phyloP scores from a whole-genome alignment of 169 alveolate genomes.

The Eimeria acervulina region DNA sequence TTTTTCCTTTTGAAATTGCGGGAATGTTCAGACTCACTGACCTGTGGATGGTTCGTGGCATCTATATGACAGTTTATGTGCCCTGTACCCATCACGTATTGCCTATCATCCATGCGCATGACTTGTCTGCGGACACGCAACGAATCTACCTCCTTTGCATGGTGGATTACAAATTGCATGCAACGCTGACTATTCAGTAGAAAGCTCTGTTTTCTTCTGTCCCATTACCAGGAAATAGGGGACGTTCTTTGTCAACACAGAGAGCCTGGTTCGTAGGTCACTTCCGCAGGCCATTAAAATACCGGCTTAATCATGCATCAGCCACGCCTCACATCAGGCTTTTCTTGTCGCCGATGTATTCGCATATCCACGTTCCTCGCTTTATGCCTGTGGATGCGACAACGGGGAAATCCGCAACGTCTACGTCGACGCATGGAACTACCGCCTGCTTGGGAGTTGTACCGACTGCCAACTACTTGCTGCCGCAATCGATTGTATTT shows the following conservation, averaged over 20 bases:
- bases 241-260: not conserved
- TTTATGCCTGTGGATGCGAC: constrained; percentile 1
- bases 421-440: not conserved
- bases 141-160: not conserved
- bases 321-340: constrained; percentile 14
- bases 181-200: not conserved
- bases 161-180: not conserved
- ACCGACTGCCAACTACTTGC: not conserved
- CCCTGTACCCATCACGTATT: constrained; percentile 70
- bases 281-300: not conserved
- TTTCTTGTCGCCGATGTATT: constrained; percentile 52
- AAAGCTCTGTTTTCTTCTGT: not conserved
- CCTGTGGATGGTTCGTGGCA: constrained; percentile 64
- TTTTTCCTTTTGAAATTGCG: not conserved
- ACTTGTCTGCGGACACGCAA: constrained; percentile 4
- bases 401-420: not conserved
- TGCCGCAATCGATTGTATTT: not conserved
- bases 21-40: not conserved
- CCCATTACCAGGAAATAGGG: not conserved
- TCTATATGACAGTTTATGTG: constrained; percentile 64
- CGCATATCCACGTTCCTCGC: constrained; percentile 67
- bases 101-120: constrained; percentile 59
- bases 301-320: not conserved
- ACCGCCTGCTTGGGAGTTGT: not conserved
- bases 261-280: not conserved